These are phyloP conservation scores for Penicillium simplicissimum DNA, from an alignment of 495 filamentous ascomycete species.

Conservation along the genomic window DNA sequence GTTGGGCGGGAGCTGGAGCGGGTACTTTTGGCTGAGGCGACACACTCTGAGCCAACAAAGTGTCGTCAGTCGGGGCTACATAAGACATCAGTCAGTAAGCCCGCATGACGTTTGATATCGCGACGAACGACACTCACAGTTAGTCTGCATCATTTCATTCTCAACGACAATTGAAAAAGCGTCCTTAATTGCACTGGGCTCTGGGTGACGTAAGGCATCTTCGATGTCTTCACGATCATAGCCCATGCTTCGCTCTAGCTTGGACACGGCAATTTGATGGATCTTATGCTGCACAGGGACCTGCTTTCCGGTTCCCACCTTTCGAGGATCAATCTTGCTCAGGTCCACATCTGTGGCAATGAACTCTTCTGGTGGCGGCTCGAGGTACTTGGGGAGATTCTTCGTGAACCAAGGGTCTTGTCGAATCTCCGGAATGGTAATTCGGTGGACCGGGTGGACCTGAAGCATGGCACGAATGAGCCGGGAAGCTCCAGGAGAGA, in stretches of 20 bases:
- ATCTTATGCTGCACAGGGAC: slow-evolving; percentile 81
- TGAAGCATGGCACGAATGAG: slow-evolving; percentile 93
- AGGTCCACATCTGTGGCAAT: slow-evolving; percentile 89
- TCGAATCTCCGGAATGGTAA: slow-evolving; percentile 90
- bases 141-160: slow-evolving; percentile 95
- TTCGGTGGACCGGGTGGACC: slow-evolving; percentile 90
- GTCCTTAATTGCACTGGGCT: slow-evolving; percentile 97
- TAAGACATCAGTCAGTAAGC: slow-evolving; percentile 12
- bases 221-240: slow-evolving; percentile 94
- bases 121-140: slow-evolving; percentile 60
- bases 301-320: slow-evolving; percentile 75
- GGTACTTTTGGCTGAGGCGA: slow-evolving; percentile 27
- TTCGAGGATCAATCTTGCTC: slow-evolving; percentile 78
- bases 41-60: slow-evolving; percentile 32
- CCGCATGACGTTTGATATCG: background rate
- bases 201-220: slow-evolving; percentile 84
- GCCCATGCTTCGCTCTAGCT: slow-evolving; percentile 96
- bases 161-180: slow-evolving; percentile 97
- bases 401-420: slow-evolving; percentile 93
- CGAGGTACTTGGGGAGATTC: slow-evolving; percentile 79
- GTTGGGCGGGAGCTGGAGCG: slow-evolving; percentile 22
- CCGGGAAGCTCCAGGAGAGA: slow-evolving; percentile 78
- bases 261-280: slow-evolving; percentile 86
- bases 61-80: slow-evolving; percentile 46
- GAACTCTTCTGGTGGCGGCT: slow-evolving; percentile 90